Percentiles rank a stretch among this genome's conserved stretches.
phyloP scores from a whole-genome alignment of 176 grass and related monocot genomes.

The barley (Hordeum vulgare) region MorexV3_pseudomolecules_assembly NC_058520.1:443118278-443118777 shows the following conservation, averaged over 20 bases:
- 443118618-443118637: constrained; percentile 29
- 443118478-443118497: not conserved
- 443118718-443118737: not conserved
- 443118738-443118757: constrained; percentile 38
- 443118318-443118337: too few species aligned
- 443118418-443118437: not conserved
- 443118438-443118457: not conserved
- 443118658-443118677: constrained; percentile 37
- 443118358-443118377: too few species aligned
- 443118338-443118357: too few species aligned
- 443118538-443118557: not conserved
- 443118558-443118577: constrained; percentile 1
- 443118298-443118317: too few species aligned
- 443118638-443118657: constrained; percentile 32
- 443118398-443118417: too few species aligned
- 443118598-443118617: constrained; percentile 44
- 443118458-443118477: too few species aligned
- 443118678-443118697: not conserved
- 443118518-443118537: not conserved
- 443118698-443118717: not conserved
- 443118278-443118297: too few species aligned
- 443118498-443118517: not conserved
- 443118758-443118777: constrained; percentile 89
- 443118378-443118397: too few species aligned
- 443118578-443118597: constrained; percentile 15